Percentiles rank a stretch among this genome's conserved stretches.
These are phyloP conservation scores for Graphium sp. DNA, from an alignment of 2,329 filamentous ascomycete species.

Conservation along the genomic window DNA sequence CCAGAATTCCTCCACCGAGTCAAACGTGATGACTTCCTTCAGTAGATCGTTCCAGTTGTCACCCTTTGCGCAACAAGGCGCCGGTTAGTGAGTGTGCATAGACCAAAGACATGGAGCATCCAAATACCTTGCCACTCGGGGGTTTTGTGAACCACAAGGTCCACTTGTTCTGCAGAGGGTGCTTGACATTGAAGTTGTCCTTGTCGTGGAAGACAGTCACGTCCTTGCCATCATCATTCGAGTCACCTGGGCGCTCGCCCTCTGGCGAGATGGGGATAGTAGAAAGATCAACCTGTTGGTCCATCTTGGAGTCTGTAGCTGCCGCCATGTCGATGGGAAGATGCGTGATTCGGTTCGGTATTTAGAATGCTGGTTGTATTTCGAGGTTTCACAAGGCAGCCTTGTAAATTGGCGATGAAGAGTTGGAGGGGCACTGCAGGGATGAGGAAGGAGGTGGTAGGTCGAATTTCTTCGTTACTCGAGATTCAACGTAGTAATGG, in stretches of 20 bases:
- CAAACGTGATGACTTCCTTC: slow-evolving; percentile 97
- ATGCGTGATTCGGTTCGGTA: not conserved
- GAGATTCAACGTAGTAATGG: too few species aligned
- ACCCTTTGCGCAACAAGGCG: slow-evolving; percentile 37
- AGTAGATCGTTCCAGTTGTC: slow-evolving; percentile 98
- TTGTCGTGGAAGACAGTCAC: slow-evolving; percentile 96
- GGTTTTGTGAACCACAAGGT: slow-evolving; percentile 99
- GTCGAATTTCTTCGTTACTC: too few species aligned
- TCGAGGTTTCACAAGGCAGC: too few species aligned
- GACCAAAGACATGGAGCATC: slow-evolving; percentile 1
- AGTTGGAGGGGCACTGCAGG: too few species aligned
- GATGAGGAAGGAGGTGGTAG: too few species aligned
- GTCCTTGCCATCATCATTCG: slow-evolving; percentile 38
- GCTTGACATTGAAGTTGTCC: slow-evolving; percentile 99
- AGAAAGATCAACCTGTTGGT: slow-evolving; percentile 47
- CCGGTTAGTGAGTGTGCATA: not conserved
- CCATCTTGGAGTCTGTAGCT: slow-evolving; percentile 16
- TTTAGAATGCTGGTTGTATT: too few species aligned
- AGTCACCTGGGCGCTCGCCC: slow-evolving; percentile 30
- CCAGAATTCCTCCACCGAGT: slow-evolving; percentile 99
- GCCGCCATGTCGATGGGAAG: slow-evolving; percentile 14
- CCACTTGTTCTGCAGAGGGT: slow-evolving; percentile 94
- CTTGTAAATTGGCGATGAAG: too few species aligned
- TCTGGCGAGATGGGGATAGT: slow-evolving; percentile 52
- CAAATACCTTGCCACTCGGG: slow-evolving; percentile 72